Evolutionary conservation across 441 rosid species (phyloP).

Genomic region (Pelargonium myrrhifolium): DNA sequence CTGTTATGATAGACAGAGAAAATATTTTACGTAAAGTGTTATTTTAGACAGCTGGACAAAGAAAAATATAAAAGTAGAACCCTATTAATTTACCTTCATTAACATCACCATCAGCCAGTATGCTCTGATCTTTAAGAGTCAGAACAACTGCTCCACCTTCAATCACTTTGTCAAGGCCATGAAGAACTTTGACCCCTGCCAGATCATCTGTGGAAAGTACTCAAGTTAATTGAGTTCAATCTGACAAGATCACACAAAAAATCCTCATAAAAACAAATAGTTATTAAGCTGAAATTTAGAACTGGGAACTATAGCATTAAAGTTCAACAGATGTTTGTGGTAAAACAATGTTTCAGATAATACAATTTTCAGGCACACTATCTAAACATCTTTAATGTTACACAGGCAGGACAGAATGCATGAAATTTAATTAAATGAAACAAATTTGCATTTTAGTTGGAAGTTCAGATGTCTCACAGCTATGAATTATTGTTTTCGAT

Average conservation of each 20-base stretch:
- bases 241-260: not conserved
- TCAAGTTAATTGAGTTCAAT: conserved; percentile 16
- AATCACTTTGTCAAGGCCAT: conserved; percentile 88
- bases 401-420: not conserved
- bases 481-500: not conserved
- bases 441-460: not conserved
- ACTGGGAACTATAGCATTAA: no score
- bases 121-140: conserved; percentile 87
- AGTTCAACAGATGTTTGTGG: no score
- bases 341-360: no score
- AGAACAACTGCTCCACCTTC: conserved; percentile 96
- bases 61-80: conserved; percentile 8
- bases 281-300: conserved; percentile 13
- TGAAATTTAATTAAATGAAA: not conserved
- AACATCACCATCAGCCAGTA: conserved; percentile 75
- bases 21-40: conserved; percentile 28
- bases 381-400: not conserved
- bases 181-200: conserved; percentile 80
- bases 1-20: conserved; percentile 47
- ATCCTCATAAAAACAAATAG: conserved; percentile 13
- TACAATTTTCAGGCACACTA: no score
- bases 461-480: not conserved
- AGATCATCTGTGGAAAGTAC: conserved; percentile 51
- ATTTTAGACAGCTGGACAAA: not conserved
- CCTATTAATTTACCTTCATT: conserved; percentile 59